Evolutionary conservation across 306 rosid species (phyloP).

Genomic region (Echinosophora koreensis): DNA sequence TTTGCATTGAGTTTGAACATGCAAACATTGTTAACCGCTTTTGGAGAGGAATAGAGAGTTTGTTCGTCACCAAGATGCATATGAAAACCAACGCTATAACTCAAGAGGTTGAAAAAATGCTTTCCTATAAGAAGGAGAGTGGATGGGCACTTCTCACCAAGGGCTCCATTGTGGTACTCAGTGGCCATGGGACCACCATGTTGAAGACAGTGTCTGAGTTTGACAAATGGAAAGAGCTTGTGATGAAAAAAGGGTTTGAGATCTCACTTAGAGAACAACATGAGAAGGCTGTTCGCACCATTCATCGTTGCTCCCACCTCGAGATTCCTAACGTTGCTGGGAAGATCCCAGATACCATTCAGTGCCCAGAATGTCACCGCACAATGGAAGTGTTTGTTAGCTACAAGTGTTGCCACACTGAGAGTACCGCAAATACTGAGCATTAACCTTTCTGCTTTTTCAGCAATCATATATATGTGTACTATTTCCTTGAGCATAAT

Average conservation of each 20-base stretch:
- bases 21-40: conserved; percentile 48
- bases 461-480: neutral
- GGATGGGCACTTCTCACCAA: conserved; percentile 65
- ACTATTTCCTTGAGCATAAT: neutral
- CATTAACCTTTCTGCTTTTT: neutral
- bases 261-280: conserved; percentile 41
- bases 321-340: conserved; percentile 52
- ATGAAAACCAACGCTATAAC: conserved; percentile 35
- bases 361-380: conserved; percentile 65
- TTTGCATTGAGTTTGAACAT: conserved; percentile 48
- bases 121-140: conserved; percentile 63
- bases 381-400: conserved; percentile 66
- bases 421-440: neutral
- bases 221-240: conserved; percentile 55
- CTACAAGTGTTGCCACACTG: conserved; percentile 74
- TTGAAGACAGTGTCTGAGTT: conserved; percentile 55
- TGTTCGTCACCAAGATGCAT: conserved; percentile 51
- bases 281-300: conserved; percentile 20
- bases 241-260: conserved; percentile 49
- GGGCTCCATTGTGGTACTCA: conserved; percentile 50
- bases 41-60: conserved; percentile 58
- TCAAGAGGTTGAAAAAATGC: conserved; percentile 58
- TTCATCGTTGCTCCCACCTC: conserved; percentile 45
- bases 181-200: conserved; percentile 53
- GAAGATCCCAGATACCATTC: conserved; percentile 54